Evolutionary conservation across 225 moss, liverwort and hornwort genomes (phyloP), one percentile per base, ranked within the genome.

Genomic region (Sphagnum tenellum): DNA sequence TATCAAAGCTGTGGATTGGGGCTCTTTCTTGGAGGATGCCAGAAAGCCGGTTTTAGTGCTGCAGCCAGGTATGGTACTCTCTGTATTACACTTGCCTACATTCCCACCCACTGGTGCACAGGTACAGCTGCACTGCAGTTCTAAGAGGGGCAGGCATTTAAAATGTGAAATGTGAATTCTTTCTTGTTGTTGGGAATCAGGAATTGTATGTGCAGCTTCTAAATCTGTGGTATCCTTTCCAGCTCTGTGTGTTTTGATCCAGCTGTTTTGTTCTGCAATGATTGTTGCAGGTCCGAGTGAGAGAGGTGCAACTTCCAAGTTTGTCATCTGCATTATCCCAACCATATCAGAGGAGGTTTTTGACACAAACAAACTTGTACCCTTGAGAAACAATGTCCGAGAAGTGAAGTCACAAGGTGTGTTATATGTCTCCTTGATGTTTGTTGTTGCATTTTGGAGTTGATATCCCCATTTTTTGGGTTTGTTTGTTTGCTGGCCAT

Each of bases 31-130:
- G 52, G 70, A 77, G 44, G 98, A 98, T 63, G 71, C 84, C 8
- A 78, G 90, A 64, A 98, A 91, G 53, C 90, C 98, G 49, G 78
- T 98, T 66, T 52, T 98, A 63, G 69, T 89, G 12, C 59, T 98
- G 60, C 69, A 74, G 62, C 90, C 81, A 66, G 75, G 75, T 75
- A 44, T 47, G 57, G 14, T 54, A 5, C 12, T 12, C 50, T 47
- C 2, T 29, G 29, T 29, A 29, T 29, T 29, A 29, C 29, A 29
- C 47, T 9, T 10, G 4, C 44, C 49, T 9, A 47, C 5, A 12
- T 48, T 68, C 12, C 0, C 13, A 67, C 55, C 46, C 5, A 29
- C 7, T 53, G 5, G 51, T 61, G 5, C 7, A 8, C 45, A 47
- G 2, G 5, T 46, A 12, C 48, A 46, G 12, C 63, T 29, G 29